phyloP scores from a whole-genome alignment of 2,329 filamentous ascomycete genomes.

The Aspergillus luchuensis region DNA sequence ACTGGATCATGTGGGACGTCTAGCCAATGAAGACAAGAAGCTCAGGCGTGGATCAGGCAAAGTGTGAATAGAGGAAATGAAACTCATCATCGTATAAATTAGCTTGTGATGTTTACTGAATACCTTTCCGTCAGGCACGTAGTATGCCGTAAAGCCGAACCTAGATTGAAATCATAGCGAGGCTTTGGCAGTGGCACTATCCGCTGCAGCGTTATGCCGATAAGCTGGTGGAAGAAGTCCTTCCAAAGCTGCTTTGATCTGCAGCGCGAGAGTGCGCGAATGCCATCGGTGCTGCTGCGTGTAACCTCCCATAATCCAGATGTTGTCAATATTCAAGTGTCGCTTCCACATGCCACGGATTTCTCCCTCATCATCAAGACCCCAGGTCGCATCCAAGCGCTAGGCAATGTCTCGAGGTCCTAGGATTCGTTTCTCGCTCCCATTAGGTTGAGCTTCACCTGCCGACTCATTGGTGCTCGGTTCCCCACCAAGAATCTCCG shows the following conservation, averaged over 20 bases:
- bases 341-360: conserved; percentile 47
- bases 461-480: neutral
- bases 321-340: conserved; percentile 29
- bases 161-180: too few relatives aligned
- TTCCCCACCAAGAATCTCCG: conserved; percentile 31
- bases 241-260: conserved; percentile 11
- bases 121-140: too few relatives aligned
- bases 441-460: neutral
- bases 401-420: conserved; percentile 42
- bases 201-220: neutral
- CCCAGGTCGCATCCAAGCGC: conserved; percentile 45
- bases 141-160: too few relatives aligned
- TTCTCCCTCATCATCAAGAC: conserved; percentile 48
- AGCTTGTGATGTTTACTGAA: too few relatives aligned
- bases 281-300: conserved; percentile 16
- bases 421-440: neutral
- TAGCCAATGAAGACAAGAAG: too few relatives aligned
- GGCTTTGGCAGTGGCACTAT: too few relatives aligned
- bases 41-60: too few relatives aligned
- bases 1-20: too few relatives aligned
- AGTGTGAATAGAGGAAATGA: too few relatives aligned
- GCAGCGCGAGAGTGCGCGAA: conserved; percentile 11
- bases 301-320: conserved; percentile 38
- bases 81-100: too few relatives aligned
- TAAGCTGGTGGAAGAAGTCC: conserved; percentile 7